Evolutionary conservation across 1,284 basidiomycete species (phyloP), one percentile per base, ranked within the genome.

Genomic region (Moesziomyces parantarcticus): DNA sequence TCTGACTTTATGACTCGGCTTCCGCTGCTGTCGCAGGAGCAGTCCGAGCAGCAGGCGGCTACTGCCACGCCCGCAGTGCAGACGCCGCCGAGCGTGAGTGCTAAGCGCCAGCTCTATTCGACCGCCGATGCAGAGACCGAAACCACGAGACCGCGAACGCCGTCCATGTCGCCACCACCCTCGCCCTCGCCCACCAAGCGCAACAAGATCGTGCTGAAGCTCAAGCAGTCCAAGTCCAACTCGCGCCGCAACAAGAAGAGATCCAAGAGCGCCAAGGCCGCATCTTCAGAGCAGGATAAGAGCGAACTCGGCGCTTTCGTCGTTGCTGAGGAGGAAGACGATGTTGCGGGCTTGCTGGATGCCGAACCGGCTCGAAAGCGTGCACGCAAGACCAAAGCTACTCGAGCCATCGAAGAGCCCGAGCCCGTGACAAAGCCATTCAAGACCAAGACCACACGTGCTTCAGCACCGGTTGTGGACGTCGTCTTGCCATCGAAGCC

Each of bases 171-270:
- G 21, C 65, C 65, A 7, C 65, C 65, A 10, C 50, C 65, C 18
- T 68, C 65, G 18, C 58, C 65, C 1, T 68, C 65, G 18, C 65
- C 58, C 16, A 68, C 65, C 20, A 68, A 68, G 43, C 65, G 58
- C n/a, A 54, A 11, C 23, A 43, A 36, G 21, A 42, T 50, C 1
- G 50, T 43, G 16, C 23, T 42, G 21, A 26, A 22, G 20, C 58
- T 41, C 39, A 61, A 68, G 20, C 51, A 46, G 6, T 50, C 58
- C 47, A 68, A 68, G 42, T 46, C 64, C 13, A 53, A 58, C 11
- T 25, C n/a, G 13, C 65, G 58, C 21, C 44, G 58, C 54, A 61
- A 57, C 55, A 68, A 58, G 58, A 64, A 57, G 51, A 54, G 50
- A 23, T 51, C 58, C 18, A 52, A 59, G 40, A 42, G 36, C 26